phyloP scores from a whole-genome alignment of 202 grass and related monocot species.

The Dendrocalamus latiflorus region DNA sequence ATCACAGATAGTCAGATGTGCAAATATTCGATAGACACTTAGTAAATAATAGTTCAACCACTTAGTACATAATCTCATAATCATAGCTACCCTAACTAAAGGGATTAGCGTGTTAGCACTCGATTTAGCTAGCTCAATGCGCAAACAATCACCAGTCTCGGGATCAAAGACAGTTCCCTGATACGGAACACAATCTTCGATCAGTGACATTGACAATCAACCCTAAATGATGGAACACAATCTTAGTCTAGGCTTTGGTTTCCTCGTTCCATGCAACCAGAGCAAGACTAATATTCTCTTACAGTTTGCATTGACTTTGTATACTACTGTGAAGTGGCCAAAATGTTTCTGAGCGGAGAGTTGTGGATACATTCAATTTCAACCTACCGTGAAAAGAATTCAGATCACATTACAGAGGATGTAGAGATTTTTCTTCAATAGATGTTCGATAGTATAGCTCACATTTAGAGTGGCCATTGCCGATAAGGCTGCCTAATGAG shows the following conservation, averaged over 20 bases:
- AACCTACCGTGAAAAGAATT: background rate
- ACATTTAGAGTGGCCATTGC: no score
- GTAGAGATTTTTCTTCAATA: background rate
- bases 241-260: background rate
- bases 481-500: no score
- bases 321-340: background rate
- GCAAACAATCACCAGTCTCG: slow-evolving; percentile 53
- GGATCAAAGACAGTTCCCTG: slow-evolving; percentile 79
- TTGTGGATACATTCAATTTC: background rate
- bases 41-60: no score
- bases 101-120: background rate
- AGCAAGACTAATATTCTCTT: background rate
- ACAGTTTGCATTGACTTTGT: background rate
- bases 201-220: background rate
- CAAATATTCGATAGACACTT: no score
- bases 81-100: background rate
- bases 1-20: no score
- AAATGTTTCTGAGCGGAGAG: background rate
- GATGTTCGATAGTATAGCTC: background rate
- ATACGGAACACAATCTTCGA: slow-evolving; percentile 18
- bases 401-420: background rate
- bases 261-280: background rate
- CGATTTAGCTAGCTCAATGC: no score
- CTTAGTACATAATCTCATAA: no score
- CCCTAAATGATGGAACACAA: background rate